Evolutionary conservation across 208 protist species (phyloP), one percentile per base, ranked within the genome.

Genomic region (Trypanosoma cruzi): DNA sequence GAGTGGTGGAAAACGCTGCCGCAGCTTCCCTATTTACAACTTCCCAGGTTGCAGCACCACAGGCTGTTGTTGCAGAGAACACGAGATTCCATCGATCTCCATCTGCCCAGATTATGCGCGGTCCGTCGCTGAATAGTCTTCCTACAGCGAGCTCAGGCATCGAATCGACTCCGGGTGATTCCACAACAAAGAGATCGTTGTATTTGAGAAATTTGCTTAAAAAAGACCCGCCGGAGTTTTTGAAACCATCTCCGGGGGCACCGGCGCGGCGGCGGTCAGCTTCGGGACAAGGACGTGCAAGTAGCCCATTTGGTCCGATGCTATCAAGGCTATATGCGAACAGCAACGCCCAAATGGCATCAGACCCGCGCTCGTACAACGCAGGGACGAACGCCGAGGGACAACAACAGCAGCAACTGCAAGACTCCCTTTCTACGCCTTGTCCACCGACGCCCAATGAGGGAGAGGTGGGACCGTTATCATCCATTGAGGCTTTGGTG

Each of bases 161-260:
- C 20, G 70, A 69, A 1, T 26, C 1, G n/a, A 49, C 31, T 6
- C 2, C 13, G 13, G 18, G 8, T 44, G n/a, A 20, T 3, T 40
- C 42, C 3, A 31, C 22, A 24, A 20, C 14, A 5, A 68, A 54
- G 53, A 59, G 58, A 13, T 52, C 60, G n/a, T 66, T 34, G 18
- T 58, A 65, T n/a, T 64, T 79, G 49, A 64, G 44, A 63, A 54
- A 72, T 49, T 64, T 79, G 2, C 73, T 79, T 29, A 72, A 68
- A 53, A 67, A 52, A 50, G 73, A 79, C 2, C 73, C 73, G 18
- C 73, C 73, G 16, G 73, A 72, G 7, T 79, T 79, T 69, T 49
- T 79, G 55, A 68, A 59, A 24, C 57, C 73, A 7, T 70, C 66
- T 31, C 4, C 63, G 29, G 36, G 31, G 2, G 1, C 8, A 32